Evolutionary conservation across 345 rosid species (phyloP).

Genomic region (Gossypium stocksii): DNA sequence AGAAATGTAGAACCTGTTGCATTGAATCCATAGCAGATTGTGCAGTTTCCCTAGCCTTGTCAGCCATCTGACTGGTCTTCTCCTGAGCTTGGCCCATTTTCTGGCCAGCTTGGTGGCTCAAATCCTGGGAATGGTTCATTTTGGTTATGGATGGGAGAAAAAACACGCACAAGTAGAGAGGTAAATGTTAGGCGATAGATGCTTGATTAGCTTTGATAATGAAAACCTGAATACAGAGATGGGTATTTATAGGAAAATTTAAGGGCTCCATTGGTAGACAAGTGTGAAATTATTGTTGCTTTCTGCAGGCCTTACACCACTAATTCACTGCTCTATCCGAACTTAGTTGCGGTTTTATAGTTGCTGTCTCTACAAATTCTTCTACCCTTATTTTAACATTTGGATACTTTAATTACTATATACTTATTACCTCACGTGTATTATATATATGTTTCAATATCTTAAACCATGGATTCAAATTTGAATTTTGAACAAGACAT

Average conservation of each 20-base stretch:
- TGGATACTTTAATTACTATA: no score
- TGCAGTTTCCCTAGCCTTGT: constrained; percentile 18
- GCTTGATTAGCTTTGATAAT: not conserved
- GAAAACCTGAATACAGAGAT: not conserved
- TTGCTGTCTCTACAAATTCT: no score
- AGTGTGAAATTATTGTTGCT: not conserved
- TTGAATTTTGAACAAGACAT: no score
- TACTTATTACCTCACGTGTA: no score
- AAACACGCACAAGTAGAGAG: not conserved
- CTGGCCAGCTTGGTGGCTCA: constrained; percentile 29
- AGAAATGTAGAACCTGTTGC: constrained; percentile 18
- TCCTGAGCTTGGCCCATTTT: constrained; percentile 36
- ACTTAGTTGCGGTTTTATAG: not conserved
- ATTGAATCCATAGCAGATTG: constrained; percentile 28
- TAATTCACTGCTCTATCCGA: not conserved
- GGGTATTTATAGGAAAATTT: constrained; percentile 2
- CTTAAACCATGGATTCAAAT: no score
- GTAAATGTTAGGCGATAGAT: not conserved
- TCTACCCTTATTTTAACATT: no score
- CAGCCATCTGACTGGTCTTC: constrained; percentile 23
- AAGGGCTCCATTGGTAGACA: not conserved
- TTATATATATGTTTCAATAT: no score
- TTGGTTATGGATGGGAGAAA: not conserved
- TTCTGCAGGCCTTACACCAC: no score
- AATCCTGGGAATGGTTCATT: constrained; percentile 14